These are phyloP conservation scores for Ploettnerulaceae sp. DNA, from an alignment of 2,329 filamentous ascomycete genomes.

Conservation along the genomic window DNA sequence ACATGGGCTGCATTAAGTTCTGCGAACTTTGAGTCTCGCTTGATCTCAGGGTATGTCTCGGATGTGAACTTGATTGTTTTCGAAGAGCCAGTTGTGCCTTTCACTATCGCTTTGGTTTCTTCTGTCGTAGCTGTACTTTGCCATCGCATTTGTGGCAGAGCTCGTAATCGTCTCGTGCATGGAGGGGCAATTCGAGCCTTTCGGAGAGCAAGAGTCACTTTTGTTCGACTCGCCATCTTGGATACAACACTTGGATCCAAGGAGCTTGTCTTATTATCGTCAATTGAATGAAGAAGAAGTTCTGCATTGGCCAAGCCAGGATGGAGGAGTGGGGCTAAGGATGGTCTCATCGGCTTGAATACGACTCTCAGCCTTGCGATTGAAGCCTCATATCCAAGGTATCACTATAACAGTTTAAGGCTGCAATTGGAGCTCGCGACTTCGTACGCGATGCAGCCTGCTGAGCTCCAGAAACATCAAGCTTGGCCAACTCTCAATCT, in stretches of 20 bases:
- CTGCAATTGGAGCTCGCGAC: constrained; percentile 12
- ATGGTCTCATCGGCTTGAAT: constrained; percentile 2
- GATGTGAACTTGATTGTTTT: constrained; percentile 69
- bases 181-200: constrained; percentile 24
- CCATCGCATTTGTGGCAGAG: constrained; percentile 26
- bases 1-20: constrained; percentile 75
- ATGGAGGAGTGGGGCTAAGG: constrained; percentile 4
- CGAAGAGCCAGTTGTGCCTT: constrained; percentile 28
- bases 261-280: not conserved
- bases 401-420: not conserved
- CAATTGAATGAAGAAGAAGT: not conserved
- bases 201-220: constrained; percentile 25
- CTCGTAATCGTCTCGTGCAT: constrained; percentile 19
- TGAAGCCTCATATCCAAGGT: not conserved
- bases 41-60: constrained; percentile 77
- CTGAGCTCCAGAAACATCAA: constrained; percentile 18
- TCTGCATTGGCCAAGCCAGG: not conserved
- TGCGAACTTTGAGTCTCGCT: constrained; percentile 72
- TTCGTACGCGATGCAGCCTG: constrained; percentile 31
- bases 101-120: constrained; percentile 26
- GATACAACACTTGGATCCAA: not conserved
- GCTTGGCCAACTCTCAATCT: constrained; percentile 14
- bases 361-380: constrained; percentile 9
- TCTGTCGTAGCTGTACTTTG: constrained; percentile 32
- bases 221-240: constrained; percentile 30